These are phyloP conservation scores for Boletus insuetus DNA, from an alignment of 768 basidiomycete species.

Conservation along the genomic window DNA sequence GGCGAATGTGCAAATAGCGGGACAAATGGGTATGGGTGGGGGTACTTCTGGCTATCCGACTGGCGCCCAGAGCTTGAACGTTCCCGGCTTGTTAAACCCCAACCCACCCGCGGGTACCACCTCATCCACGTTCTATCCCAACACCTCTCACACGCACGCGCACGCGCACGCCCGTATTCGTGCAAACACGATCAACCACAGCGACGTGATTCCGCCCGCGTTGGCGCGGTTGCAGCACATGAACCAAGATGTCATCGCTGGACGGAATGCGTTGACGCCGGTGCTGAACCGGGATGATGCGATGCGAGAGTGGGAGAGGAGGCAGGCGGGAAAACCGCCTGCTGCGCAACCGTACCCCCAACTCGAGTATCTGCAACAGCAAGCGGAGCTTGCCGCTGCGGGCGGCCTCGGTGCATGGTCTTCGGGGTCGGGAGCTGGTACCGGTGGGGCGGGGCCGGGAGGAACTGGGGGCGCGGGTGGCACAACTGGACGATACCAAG, in stretches of 20 bases:
- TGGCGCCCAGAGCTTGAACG: slow-evolving; percentile 17
- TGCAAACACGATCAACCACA: slow-evolving; percentile 88
- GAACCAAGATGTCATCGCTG: slow-evolving; percentile 74
- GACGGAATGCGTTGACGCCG: slow-evolving; percentile 82
- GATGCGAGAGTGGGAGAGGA: slow-evolving; percentile 92
- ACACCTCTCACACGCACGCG: slow-evolving; percentile 15
- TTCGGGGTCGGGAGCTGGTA: slow-evolving; percentile 24
- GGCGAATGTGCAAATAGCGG: slow-evolving; percentile 18
- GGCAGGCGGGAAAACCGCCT: slow-evolving; percentile 70
- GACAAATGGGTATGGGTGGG: slow-evolving; percentile 16
- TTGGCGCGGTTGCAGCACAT: slow-evolving; percentile 86
- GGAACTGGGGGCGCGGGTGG: slow-evolving; percentile 26
- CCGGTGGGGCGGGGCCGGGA: slow-evolving; percentile 17
- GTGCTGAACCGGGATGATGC: slow-evolving; percentile 94
- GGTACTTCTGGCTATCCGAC: slow-evolving; percentile 19
- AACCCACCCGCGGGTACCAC: slow-evolving; percentile 40
- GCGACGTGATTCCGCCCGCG: slow-evolving; percentile 90
- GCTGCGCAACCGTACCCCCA: slow-evolving; percentile 84
- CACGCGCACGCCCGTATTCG: slow-evolving; percentile 60
- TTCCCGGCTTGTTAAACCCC: slow-evolving; percentile 37
- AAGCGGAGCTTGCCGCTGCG: slow-evolving; percentile 76
- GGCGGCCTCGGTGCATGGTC: slow-evolving; percentile 61
- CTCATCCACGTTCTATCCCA: slow-evolving; percentile 65
- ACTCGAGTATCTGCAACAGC: slow-evolving; percentile 89
- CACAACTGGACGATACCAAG: slow-evolving; percentile 44